Conservation (phyloP, 1,139 yeast species). For the Blastobotrys buckinghamii region DNA sequence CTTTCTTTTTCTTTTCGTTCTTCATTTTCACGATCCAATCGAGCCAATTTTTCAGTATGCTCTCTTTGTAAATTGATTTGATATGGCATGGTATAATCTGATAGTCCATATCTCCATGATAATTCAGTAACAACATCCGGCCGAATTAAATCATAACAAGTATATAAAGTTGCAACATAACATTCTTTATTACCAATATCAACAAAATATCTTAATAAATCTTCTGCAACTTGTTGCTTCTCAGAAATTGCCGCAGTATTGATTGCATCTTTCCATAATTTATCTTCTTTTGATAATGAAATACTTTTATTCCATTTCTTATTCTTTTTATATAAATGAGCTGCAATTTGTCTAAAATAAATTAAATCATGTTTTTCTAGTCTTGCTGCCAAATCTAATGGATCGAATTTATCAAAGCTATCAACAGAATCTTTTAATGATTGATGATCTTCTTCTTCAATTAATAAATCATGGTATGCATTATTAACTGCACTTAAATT, state of each 20-base stretch:
- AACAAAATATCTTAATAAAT: slow-evolving; percentile 82
- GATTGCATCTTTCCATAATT: slow-evolving; percentile 91
- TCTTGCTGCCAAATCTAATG: slow-evolving; percentile 85
- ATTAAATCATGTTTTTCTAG: slow-evolving; percentile 86
- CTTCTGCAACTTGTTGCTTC: slow-evolving; percentile 79
- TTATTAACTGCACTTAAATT: slow-evolving; percentile 87
- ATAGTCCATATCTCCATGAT: slow-evolving; percentile 84
- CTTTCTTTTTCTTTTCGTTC: slow-evolving; percentile 60
- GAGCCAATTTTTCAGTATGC: slow-evolving; percentile 61
- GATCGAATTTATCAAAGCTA: slow-evolving; percentile 84
- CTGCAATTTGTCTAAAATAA: slow-evolving; percentile 94
- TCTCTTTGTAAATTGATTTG: slow-evolving; percentile 75
- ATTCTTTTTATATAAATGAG: slow-evolving; percentile 86
- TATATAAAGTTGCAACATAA: slow-evolving; percentile 81
- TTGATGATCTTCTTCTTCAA: slow-evolving; percentile 95
- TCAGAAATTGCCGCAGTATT: slow-evolving; percentile 85
- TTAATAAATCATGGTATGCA: slow-evolving; percentile 91
- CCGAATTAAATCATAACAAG: slow-evolving; percentile 74
- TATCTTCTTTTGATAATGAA: slow-evolving; percentile 82
- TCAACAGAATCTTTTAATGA: slow-evolving; percentile 84
- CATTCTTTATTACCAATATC: slow-evolving; percentile 97
- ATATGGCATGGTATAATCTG: slow-evolving; percentile 83
- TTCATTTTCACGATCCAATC: slow-evolving; percentile 63
- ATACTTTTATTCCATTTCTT: slow-evolving; percentile 91
- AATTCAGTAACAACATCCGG: slow-evolving; percentile 84